Base-by-base conservation (phyloP, 768 basidiomycete species). In the Lactarius psammicola region DNA sequence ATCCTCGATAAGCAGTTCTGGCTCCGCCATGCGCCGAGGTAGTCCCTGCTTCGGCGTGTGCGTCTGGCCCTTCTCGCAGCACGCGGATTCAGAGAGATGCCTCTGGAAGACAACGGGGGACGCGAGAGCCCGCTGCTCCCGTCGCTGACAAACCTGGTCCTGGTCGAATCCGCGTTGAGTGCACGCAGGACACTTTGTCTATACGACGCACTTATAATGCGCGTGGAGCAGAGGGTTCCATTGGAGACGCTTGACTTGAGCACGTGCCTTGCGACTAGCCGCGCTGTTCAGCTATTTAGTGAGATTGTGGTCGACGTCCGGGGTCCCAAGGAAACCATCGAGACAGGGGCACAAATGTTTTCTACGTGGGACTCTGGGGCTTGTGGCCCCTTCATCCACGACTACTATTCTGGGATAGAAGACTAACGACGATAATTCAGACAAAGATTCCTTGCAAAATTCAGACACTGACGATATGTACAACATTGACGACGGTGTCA, bases 281-380 rank as follows among this genome's bases (percentile, higher is more conserved):
- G 17, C 4, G 53, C 64, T 10, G 5, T 65, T 36, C 8, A 55
- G 53, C 31, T 65, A 4, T 40, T 64, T 34, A 15, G 4, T 0
- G 40, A 60, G 8, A 17, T 60, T 34, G 63, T 64, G 28, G 63
- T 23, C 9, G 51, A 64, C 15, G 64, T 60, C n/a, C 38, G 11
- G 53, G n/a, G 6, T 7, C 55, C 33, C 7, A 10, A 34, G 33
- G 5, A 34, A 34, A 9, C 33, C 33, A n/a, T n/a, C n/a, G n/a
- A n/a, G n/a, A n/a, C n/a, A n/a, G n/a, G n/a, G n/a, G n/a, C n/a
- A n/a, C n/a, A n/a, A n/a, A n/a, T n/a, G n/a, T n/a, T n/a, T n/a
- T n/a, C n/a, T n/a, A n/a, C n/a, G n/a, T n/a, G n/a, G n/a, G n/a
- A n/a, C n/a, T n/a, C n/a, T n/a, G n/a, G n/a, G n/a, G n/a, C n/a